These are phyloP conservation scores for Claviceps humidiphila DNA, from an alignment of 2,329 filamentous ascomycete species.

Conservation along the genomic window DNA sequence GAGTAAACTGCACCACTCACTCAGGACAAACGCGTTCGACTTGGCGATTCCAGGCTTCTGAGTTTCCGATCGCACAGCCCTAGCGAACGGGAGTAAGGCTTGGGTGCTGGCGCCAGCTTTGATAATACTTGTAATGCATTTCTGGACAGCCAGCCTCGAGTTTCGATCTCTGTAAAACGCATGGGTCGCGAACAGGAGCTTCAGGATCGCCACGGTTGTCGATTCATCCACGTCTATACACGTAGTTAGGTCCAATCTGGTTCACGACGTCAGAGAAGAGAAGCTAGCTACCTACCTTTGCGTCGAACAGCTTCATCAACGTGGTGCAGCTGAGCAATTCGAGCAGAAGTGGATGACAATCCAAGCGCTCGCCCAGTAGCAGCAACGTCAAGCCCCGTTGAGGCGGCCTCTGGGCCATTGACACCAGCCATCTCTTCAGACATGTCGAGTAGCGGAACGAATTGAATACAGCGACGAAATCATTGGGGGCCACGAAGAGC, in stretches of 20 bases:
- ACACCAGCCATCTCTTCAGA: slow-evolving; percentile 17
- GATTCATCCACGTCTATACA: slow-evolving; percentile 30
- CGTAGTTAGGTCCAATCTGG: slow-evolving; percentile 12
- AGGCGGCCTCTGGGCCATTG: slow-evolving; percentile 30
- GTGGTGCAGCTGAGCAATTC: slow-evolving; percentile 39
- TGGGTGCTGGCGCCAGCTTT: slow-evolving; percentile 39
- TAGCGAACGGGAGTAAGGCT: slow-evolving; percentile 50
- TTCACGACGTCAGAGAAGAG: background rate
- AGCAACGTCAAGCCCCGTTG: slow-evolving; percentile 33
- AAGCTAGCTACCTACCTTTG: slow-evolving; percentile 5
- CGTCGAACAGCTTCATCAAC: slow-evolving; percentile 41
- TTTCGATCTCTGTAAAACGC: slow-evolving; percentile 73
- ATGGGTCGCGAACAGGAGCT: slow-evolving; percentile 75
- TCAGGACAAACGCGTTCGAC: slow-evolving; percentile 71
- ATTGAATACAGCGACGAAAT: slow-evolving; percentile 13
- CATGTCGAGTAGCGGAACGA: slow-evolving; percentile 17
- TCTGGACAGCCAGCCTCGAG: slow-evolving; percentile 71
- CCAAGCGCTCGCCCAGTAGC: slow-evolving; percentile 37
- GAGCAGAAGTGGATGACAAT: slow-evolving; percentile 47
- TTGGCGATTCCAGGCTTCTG: slow-evolving; percentile 66
- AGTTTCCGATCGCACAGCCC: slow-evolving; percentile 56
- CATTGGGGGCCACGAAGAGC: slow-evolving; percentile 19
- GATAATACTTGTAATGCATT: slow-evolving; percentile 60
- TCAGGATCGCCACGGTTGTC: slow-evolving; percentile 43
- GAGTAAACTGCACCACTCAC: slow-evolving; percentile 78